phyloP scores from a whole-genome alignment of 164 flowering plant species.

The Tetracentron sinense region DNA sequence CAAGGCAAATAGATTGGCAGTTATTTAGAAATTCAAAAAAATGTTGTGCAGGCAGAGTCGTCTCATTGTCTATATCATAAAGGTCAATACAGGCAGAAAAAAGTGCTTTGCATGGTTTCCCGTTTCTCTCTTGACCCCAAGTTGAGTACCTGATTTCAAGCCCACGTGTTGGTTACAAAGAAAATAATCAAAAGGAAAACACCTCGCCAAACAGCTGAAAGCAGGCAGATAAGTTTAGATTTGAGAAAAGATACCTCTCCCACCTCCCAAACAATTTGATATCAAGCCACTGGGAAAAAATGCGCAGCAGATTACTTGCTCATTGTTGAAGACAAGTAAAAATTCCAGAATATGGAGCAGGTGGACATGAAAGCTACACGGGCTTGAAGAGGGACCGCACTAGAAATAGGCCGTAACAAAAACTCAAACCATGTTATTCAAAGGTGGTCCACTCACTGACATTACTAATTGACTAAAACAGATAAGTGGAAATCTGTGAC shows the following conservation, averaged over 20 bases:
- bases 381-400: conserved; percentile 83
- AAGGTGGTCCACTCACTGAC: background rate
- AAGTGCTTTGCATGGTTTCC: background rate
- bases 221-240: background rate
- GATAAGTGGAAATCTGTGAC: background rate
- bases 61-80: background rate
- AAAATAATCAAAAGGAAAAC: background rate
- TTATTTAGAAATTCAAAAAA: too few relatives aligned
- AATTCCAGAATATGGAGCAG: conserved; percentile 87
- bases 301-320: conserved; percentile 40
- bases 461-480: background rate
- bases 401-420: conserved; percentile 11
- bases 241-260: background rate
- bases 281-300: background rate
- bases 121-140: background rate
- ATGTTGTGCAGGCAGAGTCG: too few relatives aligned
- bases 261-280: background rate
- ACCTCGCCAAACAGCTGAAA: background rate
- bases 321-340: conserved; percentile 68
- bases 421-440: background rate
- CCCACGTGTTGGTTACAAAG: background rate
- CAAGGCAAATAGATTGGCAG: too few relatives aligned
- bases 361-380: conserved; percentile 89
- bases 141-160: background rate
- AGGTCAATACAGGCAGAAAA: background rate